These are phyloP conservation scores for Dacryopinax spathularia DNA, from an alignment of 768 basidiomycete genomes.

Conservation along the genomic window DNA sequence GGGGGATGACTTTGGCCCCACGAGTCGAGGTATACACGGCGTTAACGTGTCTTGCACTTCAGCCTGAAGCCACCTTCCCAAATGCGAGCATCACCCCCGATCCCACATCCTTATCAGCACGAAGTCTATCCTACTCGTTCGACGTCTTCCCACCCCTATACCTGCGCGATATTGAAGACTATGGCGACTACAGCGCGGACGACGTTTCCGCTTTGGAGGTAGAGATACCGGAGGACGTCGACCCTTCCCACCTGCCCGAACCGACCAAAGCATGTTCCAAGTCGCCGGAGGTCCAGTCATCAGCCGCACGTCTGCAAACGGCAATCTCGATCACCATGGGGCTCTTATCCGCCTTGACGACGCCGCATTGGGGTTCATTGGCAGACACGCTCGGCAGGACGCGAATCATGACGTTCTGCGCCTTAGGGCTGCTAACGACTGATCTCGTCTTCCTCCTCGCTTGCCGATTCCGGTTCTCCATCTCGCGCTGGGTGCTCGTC, in stretches of 20 bases:
- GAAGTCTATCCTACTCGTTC: neutral
- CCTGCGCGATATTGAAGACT: neutral
- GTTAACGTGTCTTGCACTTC: conserved; percentile 51
- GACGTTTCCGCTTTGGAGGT: neutral
- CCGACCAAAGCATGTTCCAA: neutral
- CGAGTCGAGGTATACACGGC: conserved; percentile 69
- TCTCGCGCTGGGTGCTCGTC: conserved; percentile 53
- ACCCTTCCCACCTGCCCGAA: neutral
- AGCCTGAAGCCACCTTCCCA: conserved; percentile 12
- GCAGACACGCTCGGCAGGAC: conserved; percentile 68
- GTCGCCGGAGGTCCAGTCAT: conserved; percentile 26
- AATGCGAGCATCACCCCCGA: neutral
- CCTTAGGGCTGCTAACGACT: conserved; percentile 32
- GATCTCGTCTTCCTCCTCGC: conserved; percentile 39
- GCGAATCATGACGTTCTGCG: conserved; percentile 49
- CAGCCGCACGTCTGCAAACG: conserved; percentile 17
- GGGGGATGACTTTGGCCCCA: conserved; percentile 65
- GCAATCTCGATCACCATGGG: conserved; percentile 49
- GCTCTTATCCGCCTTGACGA: conserved; percentile 61
- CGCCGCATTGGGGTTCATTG: conserved; percentile 74
- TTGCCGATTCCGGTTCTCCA: conserved; percentile 35
- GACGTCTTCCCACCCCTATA: conserved; percentile 1
- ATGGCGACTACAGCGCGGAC: neutral
- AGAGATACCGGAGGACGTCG: neutral
- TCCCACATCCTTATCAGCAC: neutral